Base-by-base conservation (phyloP, 495 filamentous ascomycete species). In the Oidiodendron maius region DNA sequence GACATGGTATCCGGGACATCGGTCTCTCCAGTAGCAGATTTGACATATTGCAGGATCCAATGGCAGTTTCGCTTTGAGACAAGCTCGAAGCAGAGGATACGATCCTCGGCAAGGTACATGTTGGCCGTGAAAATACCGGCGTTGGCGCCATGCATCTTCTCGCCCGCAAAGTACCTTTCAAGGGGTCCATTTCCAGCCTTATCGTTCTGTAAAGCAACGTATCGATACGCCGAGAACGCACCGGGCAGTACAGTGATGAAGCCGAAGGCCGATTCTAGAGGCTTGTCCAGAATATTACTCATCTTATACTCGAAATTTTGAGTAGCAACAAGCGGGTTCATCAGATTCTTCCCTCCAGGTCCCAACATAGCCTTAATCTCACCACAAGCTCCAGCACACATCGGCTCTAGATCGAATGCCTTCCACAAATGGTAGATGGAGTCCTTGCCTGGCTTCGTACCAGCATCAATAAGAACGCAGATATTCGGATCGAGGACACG, bases 241-340 rank as follows among this genome's bases (percentile, higher is more conserved):
- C 94, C 94, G 12, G 94, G 94, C 44, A 99, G 75, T 51, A 99
- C 94, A 22, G 87, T 84, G 63, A 99, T 97, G 67, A 97, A 99
- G 12, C 94, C 94, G 59, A 99, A 99, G 0, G 93, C 87, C 25
- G 91, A 96, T 63, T 99, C 94, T 20, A 99, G 71, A 2, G 94
- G 94, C 63, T 99, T 99, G 63, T 99, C 94, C 17, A 99, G 79
- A 60, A 99, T 99, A 64, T 99, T 99, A 66, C 88, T 95, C 79
- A 99, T 94, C 74, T 99, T 99, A 72, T 99, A 99, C 72, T 99
- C 94, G 60, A 99, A 99, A 59, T 99, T 99, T 65, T 99, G 94
- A 3, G 89, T 89, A 2, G 94, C 94, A 10, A 99, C 87, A 15
- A 99, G 75, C 0, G 94, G 94, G 54, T 97, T 99, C 53, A 96